Percentiles rank a stretch among this genome's conserved stretches.
These are phyloP conservation scores for Talaromyces sp. DNA, from an alignment of 2,329 filamentous ascomycete genomes.

Conservation along the genomic window DNA sequence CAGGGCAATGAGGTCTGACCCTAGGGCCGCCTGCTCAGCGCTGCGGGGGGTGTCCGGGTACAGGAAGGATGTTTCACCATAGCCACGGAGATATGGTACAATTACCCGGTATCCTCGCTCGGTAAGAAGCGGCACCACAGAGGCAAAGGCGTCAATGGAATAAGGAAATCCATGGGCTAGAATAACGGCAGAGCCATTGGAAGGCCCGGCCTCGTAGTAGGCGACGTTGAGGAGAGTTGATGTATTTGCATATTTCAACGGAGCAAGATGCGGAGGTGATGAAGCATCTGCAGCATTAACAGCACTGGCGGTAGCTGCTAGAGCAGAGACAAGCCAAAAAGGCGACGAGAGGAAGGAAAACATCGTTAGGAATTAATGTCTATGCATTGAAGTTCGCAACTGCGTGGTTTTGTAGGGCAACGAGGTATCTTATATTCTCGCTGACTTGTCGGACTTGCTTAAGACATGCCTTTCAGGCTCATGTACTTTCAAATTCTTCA, in stretches of 20 bases:
- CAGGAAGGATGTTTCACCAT: conserved; percentile 23
- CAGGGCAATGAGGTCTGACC: conserved; percentile 23
- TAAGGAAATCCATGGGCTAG: conserved; percentile 27
- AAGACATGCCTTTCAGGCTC: too few species aligned
- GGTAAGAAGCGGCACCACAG: conserved; percentile 20
- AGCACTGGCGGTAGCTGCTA: not conserved
- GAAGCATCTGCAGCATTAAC: not conserved
- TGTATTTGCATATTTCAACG: conserved; percentile 6
- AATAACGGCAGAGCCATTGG: conserved; percentile 18
- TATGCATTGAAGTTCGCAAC: not conserved
- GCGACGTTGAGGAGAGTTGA: conserved; percentile 5
- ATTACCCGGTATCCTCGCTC: conserved; percentile 23
- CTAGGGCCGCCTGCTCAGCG: conserved; percentile 25
- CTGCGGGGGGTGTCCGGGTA: conserved; percentile 19
- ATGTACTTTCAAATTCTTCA: too few species aligned
- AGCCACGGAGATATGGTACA: conserved; percentile 25
- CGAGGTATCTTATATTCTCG: not conserved
- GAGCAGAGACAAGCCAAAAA: not conserved
- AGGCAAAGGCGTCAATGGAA: conserved; percentile 21
- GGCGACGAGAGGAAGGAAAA: not conserved
- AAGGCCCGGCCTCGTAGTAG: conserved; percentile 3
- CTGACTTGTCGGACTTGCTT: too few species aligned
- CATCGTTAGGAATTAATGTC: not conserved
- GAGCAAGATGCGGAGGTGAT: not conserved
- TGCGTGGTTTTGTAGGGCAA: not conserved